phyloP scores from a whole-genome alignment of 129 eudicot genomes.

The Oenanthe sinensis region DNA sequence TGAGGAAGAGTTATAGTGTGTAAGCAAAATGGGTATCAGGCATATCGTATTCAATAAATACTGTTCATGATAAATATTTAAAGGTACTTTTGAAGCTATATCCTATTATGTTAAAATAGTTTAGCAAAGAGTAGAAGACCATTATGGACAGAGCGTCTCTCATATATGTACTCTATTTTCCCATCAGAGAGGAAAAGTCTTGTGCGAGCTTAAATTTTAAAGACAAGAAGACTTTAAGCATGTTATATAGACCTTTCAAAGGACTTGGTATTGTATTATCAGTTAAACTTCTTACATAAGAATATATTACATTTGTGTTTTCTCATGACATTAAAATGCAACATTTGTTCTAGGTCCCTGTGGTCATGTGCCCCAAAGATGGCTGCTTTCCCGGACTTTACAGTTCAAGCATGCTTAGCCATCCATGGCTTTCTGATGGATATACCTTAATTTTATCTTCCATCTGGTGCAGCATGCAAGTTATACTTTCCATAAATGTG shows the following conservation, averaged over 20 bases:
- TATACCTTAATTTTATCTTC: constrained; percentile 72
- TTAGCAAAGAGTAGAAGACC: neutral
- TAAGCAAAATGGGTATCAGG: neutral
- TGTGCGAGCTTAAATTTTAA: neutral
- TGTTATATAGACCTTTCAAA: neutral
- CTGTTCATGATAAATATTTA: neutral
- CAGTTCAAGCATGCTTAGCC: constrained; percentile 34
- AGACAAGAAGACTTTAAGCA: neutral
- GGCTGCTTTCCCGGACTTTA: constrained; percentile 93
- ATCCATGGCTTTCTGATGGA: constrained; percentile 97
- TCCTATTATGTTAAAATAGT: neutral
- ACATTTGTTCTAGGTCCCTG: constrained; percentile 54
- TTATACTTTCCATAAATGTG: constrained; percentile 61
- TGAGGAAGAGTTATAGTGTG: neutral
- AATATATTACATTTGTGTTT: neutral
- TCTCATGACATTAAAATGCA: neutral
- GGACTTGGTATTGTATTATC: neutral
- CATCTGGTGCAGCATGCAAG: constrained; percentile 78
- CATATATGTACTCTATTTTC: neutral
- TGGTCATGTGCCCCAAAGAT: constrained; percentile 82
- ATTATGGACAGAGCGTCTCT: neutral
- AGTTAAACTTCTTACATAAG: neutral
- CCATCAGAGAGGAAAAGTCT: neutral
- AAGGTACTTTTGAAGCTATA: neutral
- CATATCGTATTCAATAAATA: neutral